Evolutionary conservation across 2,329 filamentous ascomycete genomes (phyloP), one percentile per base, ranked within the genome.

Genomic region (Fusarium odoratissimum): DNA sequence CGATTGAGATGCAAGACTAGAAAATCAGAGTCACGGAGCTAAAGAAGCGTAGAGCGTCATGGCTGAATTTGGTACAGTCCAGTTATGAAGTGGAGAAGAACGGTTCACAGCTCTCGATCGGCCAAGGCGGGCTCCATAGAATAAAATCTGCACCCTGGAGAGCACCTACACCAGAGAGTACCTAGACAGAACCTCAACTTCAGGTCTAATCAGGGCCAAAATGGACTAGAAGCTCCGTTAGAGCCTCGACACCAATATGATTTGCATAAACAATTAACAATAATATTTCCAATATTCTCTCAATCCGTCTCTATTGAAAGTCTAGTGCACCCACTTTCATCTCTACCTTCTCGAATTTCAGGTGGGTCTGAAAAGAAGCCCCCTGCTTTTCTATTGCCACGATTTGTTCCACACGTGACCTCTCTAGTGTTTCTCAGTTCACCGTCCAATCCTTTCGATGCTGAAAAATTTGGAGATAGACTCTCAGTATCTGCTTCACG

Each of bases 401-500:
- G 31, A 33, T 40, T 45, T 33, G 14, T 37, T 38, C 12, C 17
- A 9, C 75, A 77, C 75, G 75, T 77, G 75, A 77, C 67, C 48
- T 23, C 17, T 58, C 33, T 51, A 62, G 38, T 52, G 59, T 25
- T 41, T 52, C 62, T 66, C 41, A 59, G 33, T 38, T 25, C 52
- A 58, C 52, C 49, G 30, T 61, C 67, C 63, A 56, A 60, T 57
- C 64, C 63, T 62, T 67, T 51, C 46, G n/a, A 52, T 46, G 66
- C 44, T 67, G 74, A 79, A 80, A 80, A 78, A 73, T 80, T 79
- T 76, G 66, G 76, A 72, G 71, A 69, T 65, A 57, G 38, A 70
- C 62, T 72, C 65, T 61, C 60, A 55, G 37, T 54, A 45, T 56
- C 41, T 67, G 62, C 66, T 75, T 75, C 75, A 76, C 67, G 74